Evolutionary conservation across 129 eudicot genomes (phyloP), one percentile per base, ranked within the genome.

Genomic region (Gnaphalium uliginosum): DNA sequence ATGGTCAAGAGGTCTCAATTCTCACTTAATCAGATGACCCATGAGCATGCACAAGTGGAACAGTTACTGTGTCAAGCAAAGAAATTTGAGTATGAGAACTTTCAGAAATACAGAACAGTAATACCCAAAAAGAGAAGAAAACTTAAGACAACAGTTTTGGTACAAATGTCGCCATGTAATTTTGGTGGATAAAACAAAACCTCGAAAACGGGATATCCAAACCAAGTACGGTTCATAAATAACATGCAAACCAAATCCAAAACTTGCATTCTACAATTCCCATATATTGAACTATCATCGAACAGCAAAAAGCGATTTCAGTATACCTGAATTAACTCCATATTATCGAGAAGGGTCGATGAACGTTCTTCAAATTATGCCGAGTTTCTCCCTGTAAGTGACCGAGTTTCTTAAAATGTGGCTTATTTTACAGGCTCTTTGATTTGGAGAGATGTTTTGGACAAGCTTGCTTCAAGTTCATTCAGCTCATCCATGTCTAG

Each of bases 401-500:
- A 53, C 15, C 26, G 57, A 33, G 23, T 33, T 39, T 10, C 35
- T 35, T 24, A 51, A 50, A 15, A 53, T 37, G 41, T n/a, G 60
- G 43, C 30, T 77, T 56, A 77, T n/a, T 68, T 77, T 46, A 24
- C 75, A 4, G 88, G 87, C 79, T 86, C 89, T 1, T 78, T 80
- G 60, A 86, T 86, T 69, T 84, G 89, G 24, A 86, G 46, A 14
- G 96, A 86, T 19, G 89, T 80, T 77, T 71, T 86, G 21, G 95
- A 75, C 70, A 86, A 68, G 71, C 91, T 89, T 64, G 91, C 89
- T 86, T 89, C 91, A 57, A 89, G 87, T 61, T 86, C 96, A 64
- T 89, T 77, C 64, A 89, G 81, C 75, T 89, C 96, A 63, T 89
- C 96, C 74, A 84, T 51, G 68, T 89, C 88, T 8, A 89, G 85